Conservation (phyloP, 2,329 filamentous ascomycete genomes). For the Chalaropsis ovoidea region DNA sequence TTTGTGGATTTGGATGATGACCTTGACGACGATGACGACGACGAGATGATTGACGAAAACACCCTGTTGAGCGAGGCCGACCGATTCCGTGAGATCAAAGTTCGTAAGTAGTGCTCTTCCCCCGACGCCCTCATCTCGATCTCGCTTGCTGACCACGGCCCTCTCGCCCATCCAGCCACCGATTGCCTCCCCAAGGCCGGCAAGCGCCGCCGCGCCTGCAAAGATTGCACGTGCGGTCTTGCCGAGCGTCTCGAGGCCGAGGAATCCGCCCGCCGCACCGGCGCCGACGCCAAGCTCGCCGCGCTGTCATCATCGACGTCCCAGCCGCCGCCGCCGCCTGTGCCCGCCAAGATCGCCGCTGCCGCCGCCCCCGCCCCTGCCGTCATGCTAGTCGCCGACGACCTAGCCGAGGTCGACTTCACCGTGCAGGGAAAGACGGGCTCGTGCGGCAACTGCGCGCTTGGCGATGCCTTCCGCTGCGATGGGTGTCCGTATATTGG, state of each 20-base stretch:
- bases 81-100: conserved; percentile 61
- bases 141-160: conserved; percentile 28
- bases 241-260: conserved; percentile 78
- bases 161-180: conserved; percentile 44
- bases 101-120: conserved; percentile 52
- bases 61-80: conserved; percentile 78
- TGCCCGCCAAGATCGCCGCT: conserved; percentile 24
- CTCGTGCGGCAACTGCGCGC: conserved; percentile 84
- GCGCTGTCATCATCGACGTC: background rate
- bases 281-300: conserved; percentile 55
- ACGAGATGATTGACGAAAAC: conserved; percentile 87
- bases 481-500: conserved; percentile 72
- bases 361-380: conserved; percentile 40
- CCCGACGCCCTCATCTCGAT: background rate
- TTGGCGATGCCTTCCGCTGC: conserved; percentile 81
- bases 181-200: conserved; percentile 81
- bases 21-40: conserved; percentile 53
- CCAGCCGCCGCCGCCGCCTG: background rate
- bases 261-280: conserved; percentile 60
- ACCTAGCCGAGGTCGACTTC: conserved; percentile 86
- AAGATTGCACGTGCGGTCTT: conserved; percentile 93
- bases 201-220: conserved; percentile 86
- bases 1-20: conserved; percentile 55
- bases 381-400: conserved; percentile 56
- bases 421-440: conserved; percentile 96